phyloP scores from a whole-genome alignment of 768 basidiomycete genomes.

The Scleroderma citrinum region DNA sequence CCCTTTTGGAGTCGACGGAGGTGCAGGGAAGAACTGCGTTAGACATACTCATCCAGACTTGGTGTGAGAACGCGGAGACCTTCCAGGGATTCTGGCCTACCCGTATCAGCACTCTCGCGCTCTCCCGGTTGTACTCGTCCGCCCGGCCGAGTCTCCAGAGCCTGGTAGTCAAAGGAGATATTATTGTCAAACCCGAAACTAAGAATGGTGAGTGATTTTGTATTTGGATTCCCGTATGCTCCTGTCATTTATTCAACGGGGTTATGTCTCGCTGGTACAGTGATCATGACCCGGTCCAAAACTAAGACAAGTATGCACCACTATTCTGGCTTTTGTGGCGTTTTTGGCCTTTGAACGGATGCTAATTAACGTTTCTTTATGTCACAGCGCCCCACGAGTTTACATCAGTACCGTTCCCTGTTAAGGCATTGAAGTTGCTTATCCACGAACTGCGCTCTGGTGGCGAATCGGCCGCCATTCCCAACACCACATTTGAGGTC shows the following conservation, averaged over 20 bases:
- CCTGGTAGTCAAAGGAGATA: conserved; percentile 84
- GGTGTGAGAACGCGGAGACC: conserved; percentile 93
- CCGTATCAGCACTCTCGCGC: conserved; percentile 76
- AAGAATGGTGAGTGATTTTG: conserved; percentile 60
- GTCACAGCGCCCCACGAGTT: conserved; percentile 78
- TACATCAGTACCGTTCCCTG: conserved; percentile 78
- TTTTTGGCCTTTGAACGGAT: conserved; percentile 1
- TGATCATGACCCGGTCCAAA: conserved; percentile 94
- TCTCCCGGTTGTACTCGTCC: conserved; percentile 66
- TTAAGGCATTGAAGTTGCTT: conserved; percentile 88
- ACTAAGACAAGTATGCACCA: conserved; percentile 79
- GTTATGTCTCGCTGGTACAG: conserved; percentile 37
- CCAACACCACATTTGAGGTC: conserved; percentile 51
- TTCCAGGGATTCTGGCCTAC: conserved; percentile 95
- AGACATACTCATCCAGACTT: conserved; percentile 84
- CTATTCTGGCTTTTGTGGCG: conserved; percentile 8
- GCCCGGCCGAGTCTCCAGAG: conserved; percentile 60
- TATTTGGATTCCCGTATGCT: conserved; percentile 5
- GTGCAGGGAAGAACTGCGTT: conserved; percentile 61
- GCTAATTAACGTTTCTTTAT: conserved; percentile 18
- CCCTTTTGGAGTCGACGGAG: conserved; percentile 64
- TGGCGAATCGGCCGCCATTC: conserved; percentile 65
- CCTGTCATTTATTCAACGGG: conserved; percentile 10
- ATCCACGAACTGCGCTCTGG: conserved; percentile 77
- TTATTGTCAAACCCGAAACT: conserved; percentile 77